These are phyloP conservation scores for Nepenthes alata DNA, from an alignment of 179 eudicot genomes.

Conservation along the genomic window DNA sequence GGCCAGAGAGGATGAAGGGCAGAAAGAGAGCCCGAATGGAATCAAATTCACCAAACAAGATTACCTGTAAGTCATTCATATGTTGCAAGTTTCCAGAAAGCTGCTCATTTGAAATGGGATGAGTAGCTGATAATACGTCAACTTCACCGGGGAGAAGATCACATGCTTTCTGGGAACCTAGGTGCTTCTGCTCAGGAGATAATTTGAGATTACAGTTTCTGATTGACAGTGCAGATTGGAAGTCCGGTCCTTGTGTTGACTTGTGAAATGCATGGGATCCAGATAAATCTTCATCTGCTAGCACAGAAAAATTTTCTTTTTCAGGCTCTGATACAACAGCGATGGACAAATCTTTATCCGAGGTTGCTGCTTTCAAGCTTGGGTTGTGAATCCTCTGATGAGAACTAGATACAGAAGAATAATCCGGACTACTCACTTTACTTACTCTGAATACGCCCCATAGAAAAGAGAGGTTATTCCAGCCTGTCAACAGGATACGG, in stretches of 20 bases:
- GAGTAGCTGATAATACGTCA: background rate
- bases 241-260: conserved; percentile 6
- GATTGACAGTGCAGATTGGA: conserved; percentile 1
- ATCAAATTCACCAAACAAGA: background rate
- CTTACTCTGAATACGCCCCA: conserved; percentile 40
- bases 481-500: conserved; percentile 23
- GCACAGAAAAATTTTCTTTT: too few relatives aligned
- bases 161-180: too few relatives aligned
- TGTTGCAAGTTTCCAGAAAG: conserved; percentile 5
- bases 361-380: conserved; percentile 5
- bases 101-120: conserved; percentile 1
- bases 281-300: background rate
- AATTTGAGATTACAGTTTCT: background rate
- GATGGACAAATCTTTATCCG: background rate
- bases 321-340: background rate
- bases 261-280: conserved; percentile 8
- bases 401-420: conserved; percentile 3
- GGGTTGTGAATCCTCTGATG: conserved; percentile 2
- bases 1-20: too few relatives aligned
- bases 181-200: too few relatives aligned
- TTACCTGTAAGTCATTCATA: conserved; percentile 14
- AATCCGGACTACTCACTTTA: conserved; percentile 7
- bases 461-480: conserved; percentile 33
- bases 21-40: background rate
- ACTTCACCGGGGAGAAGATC: too few relatives aligned